Base-by-base conservation (phyloP, 352 stramenopile species). In the Phytophthora quininea region DNA sequence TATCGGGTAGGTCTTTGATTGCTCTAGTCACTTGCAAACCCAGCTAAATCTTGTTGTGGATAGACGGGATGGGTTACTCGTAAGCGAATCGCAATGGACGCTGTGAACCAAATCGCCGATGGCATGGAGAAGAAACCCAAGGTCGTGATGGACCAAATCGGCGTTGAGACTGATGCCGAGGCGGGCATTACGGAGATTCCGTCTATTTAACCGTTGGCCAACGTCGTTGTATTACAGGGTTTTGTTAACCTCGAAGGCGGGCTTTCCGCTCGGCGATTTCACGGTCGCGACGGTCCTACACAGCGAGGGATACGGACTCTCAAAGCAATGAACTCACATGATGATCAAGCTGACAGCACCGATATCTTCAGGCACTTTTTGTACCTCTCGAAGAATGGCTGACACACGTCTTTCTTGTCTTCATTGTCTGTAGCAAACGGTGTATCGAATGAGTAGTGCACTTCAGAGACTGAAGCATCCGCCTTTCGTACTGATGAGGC, bases 61-160 rank as follows among this genome's bases (percentile, higher is more conserved):
- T 52, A 94, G 84, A 83, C 72, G 9, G 83, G 77, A 5, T 95
- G 86, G 86, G 78, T 95, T 11, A 53, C 76, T 48, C 79, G 86
- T 33, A 95, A 95, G 65, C 83, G 86, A 9, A 91, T 95, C 56
- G 83, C 77, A 9, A 91, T 87, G 72, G 86, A 95, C 27, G 84
- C 80, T 10, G 64, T 95, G 19, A 87, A 95, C 62, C 81, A 91
- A 70, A 82, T 93, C 40, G 81, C 87, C 0, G 87, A 95, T 32
- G 84, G 87, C 31, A 93, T 92, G 84, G 87, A 95, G 69, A 95
- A 95, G 66, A 93, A 92, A 38, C 63, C 75, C 3, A 90, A 89
- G 51, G 78, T 69, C 10, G 80, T 95, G 58, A 63, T 89, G 58
- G 74, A 84, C 0, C 55, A 92, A 19, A 72, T 80, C 14, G 80